Conservation (phyloP, 768 basidiomycete species). For the Ramaria sp. region DNA sequence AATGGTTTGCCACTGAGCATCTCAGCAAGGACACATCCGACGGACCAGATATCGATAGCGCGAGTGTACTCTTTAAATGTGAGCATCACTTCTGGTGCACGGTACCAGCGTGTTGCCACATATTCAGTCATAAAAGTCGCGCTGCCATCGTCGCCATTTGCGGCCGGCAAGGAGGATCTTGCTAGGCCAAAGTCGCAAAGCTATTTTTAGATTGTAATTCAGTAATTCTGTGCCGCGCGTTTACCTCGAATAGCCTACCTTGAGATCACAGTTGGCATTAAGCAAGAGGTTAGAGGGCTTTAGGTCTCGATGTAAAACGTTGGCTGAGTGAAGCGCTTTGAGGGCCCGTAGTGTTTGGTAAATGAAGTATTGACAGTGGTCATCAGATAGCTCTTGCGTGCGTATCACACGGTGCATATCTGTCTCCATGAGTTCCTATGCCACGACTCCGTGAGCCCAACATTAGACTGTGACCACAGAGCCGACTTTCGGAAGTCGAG, state of each 20-base stretch:
- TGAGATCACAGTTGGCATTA: slow-evolving; percentile 94
- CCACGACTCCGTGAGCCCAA: slow-evolving; percentile 34
- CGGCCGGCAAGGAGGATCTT: slow-evolving; percentile 68
- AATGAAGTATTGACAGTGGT: slow-evolving; percentile 91
- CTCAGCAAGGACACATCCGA: slow-evolving; percentile 85
- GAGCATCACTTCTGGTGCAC: slow-evolving; percentile 98
- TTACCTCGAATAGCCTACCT: slow-evolving; percentile 49
- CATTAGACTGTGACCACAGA: neutral
- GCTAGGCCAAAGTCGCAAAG: slow-evolving; percentile 87
- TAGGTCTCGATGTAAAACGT: slow-evolving; percentile 93
- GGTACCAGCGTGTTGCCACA: slow-evolving; percentile 97
- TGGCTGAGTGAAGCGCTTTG: slow-evolving; percentile 92
- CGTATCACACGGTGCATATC: slow-evolving; percentile 96
- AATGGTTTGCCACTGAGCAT: slow-evolving; percentile 96
- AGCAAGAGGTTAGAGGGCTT: slow-evolving; percentile 96
- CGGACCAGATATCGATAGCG: slow-evolving; percentile 87
- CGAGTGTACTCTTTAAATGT: slow-evolving; percentile 96
- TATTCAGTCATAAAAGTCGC: slow-evolving; percentile 91
- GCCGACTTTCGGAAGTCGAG: neutral
- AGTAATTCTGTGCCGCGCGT: neutral
- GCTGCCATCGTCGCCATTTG: slow-evolving; percentile 75
- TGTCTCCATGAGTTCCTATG: slow-evolving; percentile 91
- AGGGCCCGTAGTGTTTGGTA: slow-evolving; percentile 92
- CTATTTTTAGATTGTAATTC: slow-evolving; percentile 9
- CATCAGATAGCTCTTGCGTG: slow-evolving; percentile 90